A percentile compares a stretch with the other conserved stretches of the same genome.
Evolutionary conservation across 805 yeast species (phyloP).

Genomic region (Cyberlindnera euphorbiiphila): DNA sequence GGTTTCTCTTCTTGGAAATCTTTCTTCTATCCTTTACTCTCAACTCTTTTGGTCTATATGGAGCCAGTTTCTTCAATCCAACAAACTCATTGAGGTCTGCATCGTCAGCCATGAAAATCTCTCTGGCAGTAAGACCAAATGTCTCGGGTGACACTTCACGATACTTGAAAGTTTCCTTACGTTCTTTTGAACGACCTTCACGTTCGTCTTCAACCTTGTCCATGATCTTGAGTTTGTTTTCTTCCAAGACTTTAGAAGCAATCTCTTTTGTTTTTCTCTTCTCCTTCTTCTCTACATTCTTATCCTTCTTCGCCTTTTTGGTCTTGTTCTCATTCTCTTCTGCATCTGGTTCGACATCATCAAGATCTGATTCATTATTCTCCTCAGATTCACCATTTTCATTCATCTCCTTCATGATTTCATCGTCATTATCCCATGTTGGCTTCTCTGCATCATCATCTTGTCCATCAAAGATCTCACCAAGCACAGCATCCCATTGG

Average conservation of each 20-base stretch:
- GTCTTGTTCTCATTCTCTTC: conserved; percentile 38
- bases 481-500: conserved; percentile 88
- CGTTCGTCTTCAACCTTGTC: conserved; percentile 65
- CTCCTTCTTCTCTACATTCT: conserved; percentile 55
- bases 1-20: conserved; percentile 73
- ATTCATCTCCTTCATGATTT: conserved; percentile 42
- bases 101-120: conserved; percentile 88
- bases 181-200: conserved; percentile 53
- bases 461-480: conserved; percentile 80
- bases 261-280: conserved; percentile 56
- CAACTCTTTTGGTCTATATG: conserved; percentile 76
- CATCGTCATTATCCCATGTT: conserved; percentile 62
- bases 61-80: conserved; percentile 89
- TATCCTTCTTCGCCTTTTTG: conserved; percentile 53
- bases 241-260: conserved; percentile 77
- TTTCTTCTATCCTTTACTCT: conserved; percentile 77
- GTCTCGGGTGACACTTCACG: conserved; percentile 95
- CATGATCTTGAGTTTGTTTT: conserved; percentile 58
- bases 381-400: conserved; percentile 40
- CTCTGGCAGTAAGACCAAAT: conserved; percentile 81
- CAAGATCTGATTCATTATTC: conserved; percentile 26
- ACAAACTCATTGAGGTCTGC: conserved; percentile 76
- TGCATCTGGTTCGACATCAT: conserved; percentile 39
- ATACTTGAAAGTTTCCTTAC: conserved; percentile 63
- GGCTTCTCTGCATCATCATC: conserved; percentile 54